Evolutionary conservation across 2,329 filamentous ascomycete species (phyloP), one percentile per base, ranked within the genome.

Genomic region (Xylariomycetidae sp.): DNA sequence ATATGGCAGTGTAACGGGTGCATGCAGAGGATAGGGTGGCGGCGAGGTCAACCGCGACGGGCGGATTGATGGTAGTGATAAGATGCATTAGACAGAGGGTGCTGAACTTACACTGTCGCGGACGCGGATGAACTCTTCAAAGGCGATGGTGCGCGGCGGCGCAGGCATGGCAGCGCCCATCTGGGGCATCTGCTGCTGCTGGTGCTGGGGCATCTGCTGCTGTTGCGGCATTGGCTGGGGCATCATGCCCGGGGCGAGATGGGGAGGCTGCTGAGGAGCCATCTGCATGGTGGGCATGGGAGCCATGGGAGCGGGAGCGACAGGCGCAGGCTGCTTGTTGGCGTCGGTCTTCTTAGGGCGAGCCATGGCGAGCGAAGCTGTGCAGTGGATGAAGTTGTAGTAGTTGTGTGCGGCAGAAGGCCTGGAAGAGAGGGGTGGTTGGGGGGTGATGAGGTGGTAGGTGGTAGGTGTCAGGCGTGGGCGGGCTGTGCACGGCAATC

Each of bases 91-190:
- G 13, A 23, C 15, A 46, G 26, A 23, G 31, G 27, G n/a, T 18
- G 19, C 6, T 18, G 25, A 37, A 65, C 84, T 74, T 79, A 93
- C 87, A 57, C 78, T 81, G 58, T 93, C 86, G 52, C 86, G 77
- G 30, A 88, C 86, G 54, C 81, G 73, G 40, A 85, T 73, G 58
- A 90, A 90, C 59, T 85, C 82, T 38, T 86, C 81, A 37, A 83
- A 71, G 41, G 86, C 77, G 44, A 84, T 75, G 25, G 53, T 54
- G 20, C 52, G 43, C 35, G 44, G 43, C 6, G 40, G 42, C 19
- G 37, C 44, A 24, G 43, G 38, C 13, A 46, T 29, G 14, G 33
- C 22, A 35, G n/a, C n/a, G n/a, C n/a, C n/a, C n/a, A n/a, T n/a
- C 12, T 27, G 16, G 15, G 23, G 23, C 15, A 25, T 9, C 14